Base-by-base conservation (phyloP, 495 filamentous ascomycete species). In the Penicillium steckii region DNA sequence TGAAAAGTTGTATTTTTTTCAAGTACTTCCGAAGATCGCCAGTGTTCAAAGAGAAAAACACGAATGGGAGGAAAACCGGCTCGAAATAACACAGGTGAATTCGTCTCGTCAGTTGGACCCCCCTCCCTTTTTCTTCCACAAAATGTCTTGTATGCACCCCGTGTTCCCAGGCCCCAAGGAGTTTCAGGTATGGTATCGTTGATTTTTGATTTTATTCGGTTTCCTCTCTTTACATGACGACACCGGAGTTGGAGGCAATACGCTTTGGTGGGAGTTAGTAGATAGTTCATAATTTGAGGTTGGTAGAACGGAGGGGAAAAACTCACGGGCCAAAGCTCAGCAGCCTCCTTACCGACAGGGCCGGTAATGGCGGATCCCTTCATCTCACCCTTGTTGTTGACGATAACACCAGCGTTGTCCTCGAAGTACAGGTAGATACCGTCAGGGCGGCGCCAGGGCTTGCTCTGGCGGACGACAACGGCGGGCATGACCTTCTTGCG, bases 321-420 rank as follows among this genome's bases (percentile, higher is more conserved):
- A 44, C 38, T 41, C 38, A 41, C 38, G 74, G 94, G 94, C 94
- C 94, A 98, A 69, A 97, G 84, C 81, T 98, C 94, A 75, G 94
- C 94, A 73, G 94, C 95, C 78, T 98, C 94, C 87, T 98, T 99
- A 73, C 95, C 94, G 71, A 99, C 95, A 49, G 95, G 95, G 51
- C 94, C 94, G 61, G 94, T 99, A 71, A 99, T 97, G 73, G 94
- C 94, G 55, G 90, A 95, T 70, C 94, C 94, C 85, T 99, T 99
- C 94, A 99, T 99, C 82, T 99, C 94, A 79, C 94, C 94, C 87
- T 99, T 99, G 77, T 91, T 90, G 83, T 99, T 99, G 82, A 99
- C 95, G 69, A 97, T 99, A 72, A 97, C 93, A 83, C 92, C 93
- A 72, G 93, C 93, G 77, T 97, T 97, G 79, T 99, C 94, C 89